Conservation (phyloP, 2,329 filamentous ascomycete genomes). For the Neocucurbitaria cava region DNA sequence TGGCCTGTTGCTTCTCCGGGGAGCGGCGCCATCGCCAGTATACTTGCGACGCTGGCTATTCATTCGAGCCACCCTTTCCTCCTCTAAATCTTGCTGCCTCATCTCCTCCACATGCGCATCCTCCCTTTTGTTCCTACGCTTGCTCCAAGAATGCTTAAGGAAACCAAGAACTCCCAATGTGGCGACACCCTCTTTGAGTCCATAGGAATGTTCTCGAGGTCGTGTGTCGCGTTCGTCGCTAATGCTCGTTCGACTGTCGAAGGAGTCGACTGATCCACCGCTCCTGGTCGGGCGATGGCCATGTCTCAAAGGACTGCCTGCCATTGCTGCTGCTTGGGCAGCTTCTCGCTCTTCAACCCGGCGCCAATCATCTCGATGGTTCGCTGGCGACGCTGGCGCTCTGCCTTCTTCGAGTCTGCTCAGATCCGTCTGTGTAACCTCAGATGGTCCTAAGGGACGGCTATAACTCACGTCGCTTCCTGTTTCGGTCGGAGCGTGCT, state of each 20-base stretch:
- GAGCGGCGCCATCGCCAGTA: conserved; percentile 69
- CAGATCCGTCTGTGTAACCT: conserved; percentile 56
- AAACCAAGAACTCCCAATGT: conserved; percentile 51
- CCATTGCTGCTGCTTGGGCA: conserved; percentile 45
- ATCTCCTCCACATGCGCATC: conserved; percentile 66
- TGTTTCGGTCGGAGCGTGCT: conserved; percentile 52
- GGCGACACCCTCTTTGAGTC: conserved; percentile 57
- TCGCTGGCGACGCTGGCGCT: conserved; percentile 55
- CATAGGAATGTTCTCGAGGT: conserved; percentile 39
- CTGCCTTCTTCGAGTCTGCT: conserved; percentile 62
- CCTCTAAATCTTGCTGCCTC: conserved; percentile 58
- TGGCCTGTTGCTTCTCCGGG: conserved; percentile 36
- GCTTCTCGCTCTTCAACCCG: conserved; percentile 49
- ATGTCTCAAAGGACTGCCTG: conserved; percentile 57
- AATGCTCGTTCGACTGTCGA: conserved; percentile 49
- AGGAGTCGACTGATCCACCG: conserved; percentile 49
- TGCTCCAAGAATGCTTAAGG: conserved; percentile 55
- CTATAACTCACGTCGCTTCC: conserved; percentile 62
- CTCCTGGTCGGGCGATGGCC: conserved; percentile 43
- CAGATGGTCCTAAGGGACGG: conserved; percentile 57
- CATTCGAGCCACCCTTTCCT: conserved; percentile 60
- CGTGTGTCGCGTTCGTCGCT: conserved; percentile 37
- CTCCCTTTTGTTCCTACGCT: conserved; percentile 63
- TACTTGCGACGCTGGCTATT: conserved; percentile 66
- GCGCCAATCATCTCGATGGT: conserved; percentile 43